Evolutionary conservation across 345 rosid genomes (phyloP), one percentile per base, ranked within the genome.

Genomic region (Populus deltoides): DNA sequence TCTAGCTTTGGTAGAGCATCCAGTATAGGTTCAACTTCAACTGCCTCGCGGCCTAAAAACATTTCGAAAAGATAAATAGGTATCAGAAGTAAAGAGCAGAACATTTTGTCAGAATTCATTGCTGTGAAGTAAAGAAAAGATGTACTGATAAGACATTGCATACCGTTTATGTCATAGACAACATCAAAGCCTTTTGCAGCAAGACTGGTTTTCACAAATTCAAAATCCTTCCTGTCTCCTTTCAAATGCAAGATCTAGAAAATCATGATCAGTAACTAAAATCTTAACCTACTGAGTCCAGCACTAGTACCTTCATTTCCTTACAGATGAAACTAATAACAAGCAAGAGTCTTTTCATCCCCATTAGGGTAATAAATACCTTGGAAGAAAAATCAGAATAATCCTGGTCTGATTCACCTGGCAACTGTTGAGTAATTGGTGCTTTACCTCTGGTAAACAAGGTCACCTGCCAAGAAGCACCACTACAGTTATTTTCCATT

Each of bases 191-290:
- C 98, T 90, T 93, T 89, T 57, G 98, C 97, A 70, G 98, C 85
- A 67, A 96, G 97, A 85, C 97, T 96, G 29, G 99, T 87, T 78
- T 93, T 96, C 75, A 96, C 97, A 79, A 96, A 96, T n/a, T 96
- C 97, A 55, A 83, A 93, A 83, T 96, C 97, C 80, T 86, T 90
- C 84, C 99, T 86, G 86, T 93, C 99, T 88, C 98, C 99, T 90
- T 95, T 95, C 86, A 95, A 83, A 83, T 93, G 98, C 90, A 86
- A 88, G 83, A 95, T 87, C 97, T 95, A 85, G 75, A 63, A 83
- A 74, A 85, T 39, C 75, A 86, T 7, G 78, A 73, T 35, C 70
- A 71, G 27, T 2, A 25, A 38, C 75, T 45, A 49, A 75, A 15
- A 0, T 53, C 18, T 68, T 8, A 8, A 18, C 22, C 39, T 1